Percentiles rank a stretch among this genome's conserved stretches.
Conservation (phyloP, 2,329 filamentous ascomycete species). For the Penicillium sp. region DNA sequence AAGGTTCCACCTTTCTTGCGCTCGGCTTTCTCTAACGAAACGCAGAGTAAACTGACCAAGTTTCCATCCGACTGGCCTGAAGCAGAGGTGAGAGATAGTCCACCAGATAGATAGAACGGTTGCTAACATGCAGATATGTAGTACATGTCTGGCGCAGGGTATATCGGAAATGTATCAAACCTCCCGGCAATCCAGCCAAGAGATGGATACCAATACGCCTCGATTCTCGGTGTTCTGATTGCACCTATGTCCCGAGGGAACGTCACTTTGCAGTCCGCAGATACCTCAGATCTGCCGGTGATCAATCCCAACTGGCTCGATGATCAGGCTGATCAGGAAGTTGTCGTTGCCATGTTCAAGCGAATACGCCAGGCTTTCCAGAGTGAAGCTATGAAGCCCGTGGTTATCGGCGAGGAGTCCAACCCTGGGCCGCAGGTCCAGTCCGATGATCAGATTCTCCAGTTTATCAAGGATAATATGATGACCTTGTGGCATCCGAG, state of each 20-base stretch:
- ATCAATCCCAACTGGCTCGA: constrained; percentile 50
- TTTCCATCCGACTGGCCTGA: constrained; percentile 41
- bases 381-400: constrained; percentile 27
- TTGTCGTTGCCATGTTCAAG: constrained; percentile 45
- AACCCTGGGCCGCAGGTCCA: constrained; percentile 38
- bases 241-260: constrained; percentile 46
- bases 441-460: constrained; percentile 45
- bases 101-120: not conserved
- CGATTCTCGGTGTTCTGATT: constrained; percentile 23
- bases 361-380: constrained; percentile 42
- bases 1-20: constrained; percentile 30
- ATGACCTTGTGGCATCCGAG: constrained; percentile 31
- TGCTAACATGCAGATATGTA: not conserved
- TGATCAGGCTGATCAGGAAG: constrained; percentile 42
- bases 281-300: constrained; percentile 36
- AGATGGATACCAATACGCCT: constrained; percentile 28
- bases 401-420: constrained; percentile 38
- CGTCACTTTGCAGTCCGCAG: constrained; percentile 37
- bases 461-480: constrained; percentile 31
- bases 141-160: constrained; percentile 29
- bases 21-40: constrained; percentile 16
- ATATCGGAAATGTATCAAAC: constrained; percentile 26
- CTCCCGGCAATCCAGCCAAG: constrained; percentile 17
- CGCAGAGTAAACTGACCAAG: constrained; percentile 15
- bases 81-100: constrained; percentile 24